Evolutionary conservation across 805 yeast genomes (phyloP).

Genomic region (Candida anglica): DNA sequence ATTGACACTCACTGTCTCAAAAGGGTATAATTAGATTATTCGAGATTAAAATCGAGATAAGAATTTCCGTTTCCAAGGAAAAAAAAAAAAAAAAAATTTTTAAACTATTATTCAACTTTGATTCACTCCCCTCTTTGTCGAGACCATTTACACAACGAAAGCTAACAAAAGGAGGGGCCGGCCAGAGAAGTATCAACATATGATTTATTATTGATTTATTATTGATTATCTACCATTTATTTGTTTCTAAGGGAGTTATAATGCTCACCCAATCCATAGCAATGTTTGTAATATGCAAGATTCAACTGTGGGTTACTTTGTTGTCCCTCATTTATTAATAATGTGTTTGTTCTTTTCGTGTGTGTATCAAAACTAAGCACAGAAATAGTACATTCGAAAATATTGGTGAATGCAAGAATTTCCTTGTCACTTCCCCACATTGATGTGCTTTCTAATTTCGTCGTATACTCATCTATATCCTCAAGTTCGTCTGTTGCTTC

Average conservation of each 20-base stretch:
- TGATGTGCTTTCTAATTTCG: conserved; percentile 68
- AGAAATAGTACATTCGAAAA: conserved; percentile 69
- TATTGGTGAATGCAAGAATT: conserved; percentile 72
- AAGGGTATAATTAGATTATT: too few relatives aligned
- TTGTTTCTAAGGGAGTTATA: conserved; percentile 73
- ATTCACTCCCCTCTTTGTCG: too few relatives aligned
- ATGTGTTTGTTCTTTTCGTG: conserved; percentile 50
- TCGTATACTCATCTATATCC: conserved; percentile 65
- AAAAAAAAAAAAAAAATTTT: too few relatives aligned
- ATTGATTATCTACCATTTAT: too few relatives aligned
- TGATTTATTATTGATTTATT: too few relatives aligned
- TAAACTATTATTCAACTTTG: too few relatives aligned
- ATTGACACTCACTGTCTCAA: too few relatives aligned
- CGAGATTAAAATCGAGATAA: too few relatives aligned
- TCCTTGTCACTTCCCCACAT: conserved; percentile 98
- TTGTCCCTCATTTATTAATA: conserved; percentile 39
- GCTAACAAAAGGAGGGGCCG: too few relatives aligned
- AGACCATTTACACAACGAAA: too few relatives aligned
- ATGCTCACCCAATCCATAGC: conserved; percentile 91
- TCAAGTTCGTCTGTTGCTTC: conserved; percentile 63
- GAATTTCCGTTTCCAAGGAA: too few relatives aligned
- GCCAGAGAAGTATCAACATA: too few relatives aligned
- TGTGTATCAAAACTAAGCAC: conserved; percentile 78
- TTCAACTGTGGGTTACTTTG: conserved; percentile 48
- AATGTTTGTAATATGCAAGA: conserved; percentile 79